Percentiles rank a stretch among this genome's conserved stretches.
Evolutionary conservation across 2,329 filamentous ascomycete genomes (phyloP).

Genomic region (Ceratocystis huliohia): DNA sequence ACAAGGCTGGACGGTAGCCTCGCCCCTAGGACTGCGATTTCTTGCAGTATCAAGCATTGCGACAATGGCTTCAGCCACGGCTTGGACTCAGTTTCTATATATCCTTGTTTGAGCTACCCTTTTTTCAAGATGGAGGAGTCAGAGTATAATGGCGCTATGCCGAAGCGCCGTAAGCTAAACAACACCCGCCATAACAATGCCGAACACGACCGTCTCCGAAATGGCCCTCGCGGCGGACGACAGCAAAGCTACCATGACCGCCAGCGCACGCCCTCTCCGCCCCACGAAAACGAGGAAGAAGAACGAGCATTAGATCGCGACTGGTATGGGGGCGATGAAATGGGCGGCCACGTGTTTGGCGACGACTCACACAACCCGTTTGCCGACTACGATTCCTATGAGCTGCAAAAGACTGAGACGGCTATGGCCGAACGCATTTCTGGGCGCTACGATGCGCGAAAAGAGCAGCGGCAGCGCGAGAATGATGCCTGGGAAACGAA

Average conservation of each 20-base stretch:
- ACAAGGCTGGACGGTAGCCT: conserved; percentile 15
- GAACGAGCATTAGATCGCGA: conserved; percentile 69
- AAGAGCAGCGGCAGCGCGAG: conserved; percentile 79
- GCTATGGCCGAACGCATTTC: conserved; percentile 70
- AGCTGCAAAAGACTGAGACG: conserved; percentile 63
- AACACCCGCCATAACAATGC: conserved; percentile 23
- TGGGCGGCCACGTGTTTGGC: conserved; percentile 67
- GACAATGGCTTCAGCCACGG: background rate
- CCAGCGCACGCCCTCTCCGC: conserved; percentile 33
- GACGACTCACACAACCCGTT: conserved; percentile 92
- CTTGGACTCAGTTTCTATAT: background rate
- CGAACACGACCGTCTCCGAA: conserved; percentile 2
- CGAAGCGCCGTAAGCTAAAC: conserved; percentile 31
- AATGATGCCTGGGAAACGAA: conserved; percentile 98
- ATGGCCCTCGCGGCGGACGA: background rate
- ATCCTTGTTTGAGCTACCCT: too few species aligned
- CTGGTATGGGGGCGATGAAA: conserved; percentile 84
- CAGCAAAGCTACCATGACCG: conserved; percentile 26
- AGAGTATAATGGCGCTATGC: conserved; percentile 31
- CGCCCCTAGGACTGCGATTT: conserved; percentile 1
- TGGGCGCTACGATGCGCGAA: conserved; percentile 53
- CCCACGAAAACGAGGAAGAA: conserved; percentile 44
- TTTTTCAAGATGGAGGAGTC: conserved; percentile 15
- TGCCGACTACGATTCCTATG: conserved; percentile 60
- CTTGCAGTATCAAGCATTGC: background rate